These are phyloP conservation scores for Kodamaea anthophila DNA, from an alignment of 1,139 yeast genomes.

Conservation along the genomic window DNA sequence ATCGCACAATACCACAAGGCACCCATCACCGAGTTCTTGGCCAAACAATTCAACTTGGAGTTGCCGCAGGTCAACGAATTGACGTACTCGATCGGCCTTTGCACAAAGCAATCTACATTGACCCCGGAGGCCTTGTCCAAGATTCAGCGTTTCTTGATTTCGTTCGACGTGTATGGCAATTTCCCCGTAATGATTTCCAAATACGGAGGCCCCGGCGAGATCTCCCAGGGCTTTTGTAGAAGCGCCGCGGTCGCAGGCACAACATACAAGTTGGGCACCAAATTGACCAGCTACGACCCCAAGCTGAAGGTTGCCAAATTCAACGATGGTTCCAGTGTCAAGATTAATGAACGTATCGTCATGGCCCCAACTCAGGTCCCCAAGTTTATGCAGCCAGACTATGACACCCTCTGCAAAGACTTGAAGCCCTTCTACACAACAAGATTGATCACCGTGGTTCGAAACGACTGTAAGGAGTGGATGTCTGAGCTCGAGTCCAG, in stretches of 20 bases:
- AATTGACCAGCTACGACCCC: constrained; percentile 59
- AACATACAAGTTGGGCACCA: constrained; percentile 76
- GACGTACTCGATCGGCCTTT: constrained; percentile 78
- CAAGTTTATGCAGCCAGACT: constrained; percentile 31
- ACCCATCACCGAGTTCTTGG: constrained; percentile 55
- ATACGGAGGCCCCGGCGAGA: constrained; percentile 95
- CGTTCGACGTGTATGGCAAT: constrained; percentile 90
- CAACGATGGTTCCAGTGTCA: constrained; percentile 69
- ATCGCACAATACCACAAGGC: constrained; percentile 51
- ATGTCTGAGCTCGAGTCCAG: constrained; percentile 77
- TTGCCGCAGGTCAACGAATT: constrained; percentile 75
- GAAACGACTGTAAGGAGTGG: constrained; percentile 89
- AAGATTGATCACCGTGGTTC: constrained; percentile 75
- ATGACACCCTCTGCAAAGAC: constrained; percentile 30
- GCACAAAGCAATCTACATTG: constrained; percentile 51
- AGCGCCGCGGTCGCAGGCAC: constrained; percentile 99
- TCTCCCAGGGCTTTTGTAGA: constrained; percentile 94
- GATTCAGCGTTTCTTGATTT: constrained; percentile 73
- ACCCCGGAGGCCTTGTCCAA: constrained; percentile 74
- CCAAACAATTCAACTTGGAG: constrained; percentile 62
- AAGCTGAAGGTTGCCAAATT: constrained; percentile 60
- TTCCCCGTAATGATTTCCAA: constrained; percentile 90
- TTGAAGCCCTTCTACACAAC: constrained; percentile 49
- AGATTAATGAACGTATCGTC: constrained; percentile 70
- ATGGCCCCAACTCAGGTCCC: constrained; percentile 70